Base-by-base conservation (phyloP, 208 protist species). In the Crithidia bombi region DNA sequence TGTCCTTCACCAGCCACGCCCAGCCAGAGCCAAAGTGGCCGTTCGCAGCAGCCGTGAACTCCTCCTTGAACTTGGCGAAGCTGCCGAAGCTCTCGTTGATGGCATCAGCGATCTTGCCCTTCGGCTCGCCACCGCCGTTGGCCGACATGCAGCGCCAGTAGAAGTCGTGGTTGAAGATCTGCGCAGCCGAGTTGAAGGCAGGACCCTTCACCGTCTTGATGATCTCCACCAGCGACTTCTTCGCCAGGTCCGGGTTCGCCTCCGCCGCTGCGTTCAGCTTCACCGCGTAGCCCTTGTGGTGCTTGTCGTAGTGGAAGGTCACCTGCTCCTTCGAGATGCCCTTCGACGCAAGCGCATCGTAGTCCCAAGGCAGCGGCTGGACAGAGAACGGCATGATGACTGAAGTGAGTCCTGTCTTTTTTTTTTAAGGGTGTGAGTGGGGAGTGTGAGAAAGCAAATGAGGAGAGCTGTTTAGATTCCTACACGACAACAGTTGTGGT, bases 141-240 rank as follows among this genome's bases (percentile, higher is more conserved):
- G 93, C 84, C 49, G 55, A 81, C 54, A 97, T 62, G 56, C 73
- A 93, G 36, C 93, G 72, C 95, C 96, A 98, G 88, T 94, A 98
- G 80, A 98, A 98, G 78, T 92, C 89, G 82, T 98, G 96, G 78
- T 98, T 98, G 75, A 83, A 98, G 68, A 96, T 80, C 86, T 98
- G 96, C 30, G 92, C 94, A 17, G 96, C 92, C 23, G 82, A 81
- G 82, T 98, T 98, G 87, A 96, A 98, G 30, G 87, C 72, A 47
- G 83, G 81, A 52, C 90, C 93, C 72, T 92, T 94, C 55, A 69
- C 63, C 12, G 83, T 87, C 70, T 80, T 85, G 71, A 98, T 92
- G 30, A 97, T 76, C 74, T 97, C 86, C 68, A 91, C 78, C 43
- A 98, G 36, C 26, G 71, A 81, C 81, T 96, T 97, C 39, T 41